Evolutionary conservation across 805 yeast genomes (phyloP), one percentile per base, ranked within the genome.

Genomic region (Candida morakotiae): DNA sequence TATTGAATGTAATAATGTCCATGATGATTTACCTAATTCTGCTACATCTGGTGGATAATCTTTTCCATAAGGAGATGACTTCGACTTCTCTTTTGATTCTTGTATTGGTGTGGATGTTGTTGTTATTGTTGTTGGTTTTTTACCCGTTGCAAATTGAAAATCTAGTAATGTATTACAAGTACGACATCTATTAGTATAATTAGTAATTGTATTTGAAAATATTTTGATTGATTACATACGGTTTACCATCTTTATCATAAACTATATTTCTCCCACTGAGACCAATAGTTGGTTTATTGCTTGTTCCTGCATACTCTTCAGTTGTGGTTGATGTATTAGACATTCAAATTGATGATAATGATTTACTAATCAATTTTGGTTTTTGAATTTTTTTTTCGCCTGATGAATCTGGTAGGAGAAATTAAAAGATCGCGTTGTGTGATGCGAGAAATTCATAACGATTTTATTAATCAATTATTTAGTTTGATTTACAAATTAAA

Each of bases 1-100:
- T 36, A 91, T 73, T 0, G 95, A 73, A 52, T 93, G 98, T 23
- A 93, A 64, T 28, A 91, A 73, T 1, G 95, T 87, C 98, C 98
- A 93, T 2, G 96, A 79, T 0, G 95, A 79, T 33, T 80, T 69
- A 1, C 98, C 98, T 4, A 93, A 59, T 42, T 71, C 69, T 37
- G 72, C 81, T 3, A 84, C 91, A 61, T 89, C 97, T 0, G 98
- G 89, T 1, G 98, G 98, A 44, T 83, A 79, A 20, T 75, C 81
- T 37, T 69, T 65, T 2, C 59, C 43, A 43, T 71, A 66, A 1
- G 56, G 50, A 4, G 34, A 22, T 13, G 24, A 34, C 11, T 29
- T 19, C 4, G 4, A 4, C 11, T 32, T 23, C 13, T 22, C 15
- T 5, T 16, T 31, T 9, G 22, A 39, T 6, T 22, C 34, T 23